Evolutionary conservation across 345 rosid species (phyloP), one percentile per base, ranked within the genome.

Genomic region (Sapria himalayana): DNA sequence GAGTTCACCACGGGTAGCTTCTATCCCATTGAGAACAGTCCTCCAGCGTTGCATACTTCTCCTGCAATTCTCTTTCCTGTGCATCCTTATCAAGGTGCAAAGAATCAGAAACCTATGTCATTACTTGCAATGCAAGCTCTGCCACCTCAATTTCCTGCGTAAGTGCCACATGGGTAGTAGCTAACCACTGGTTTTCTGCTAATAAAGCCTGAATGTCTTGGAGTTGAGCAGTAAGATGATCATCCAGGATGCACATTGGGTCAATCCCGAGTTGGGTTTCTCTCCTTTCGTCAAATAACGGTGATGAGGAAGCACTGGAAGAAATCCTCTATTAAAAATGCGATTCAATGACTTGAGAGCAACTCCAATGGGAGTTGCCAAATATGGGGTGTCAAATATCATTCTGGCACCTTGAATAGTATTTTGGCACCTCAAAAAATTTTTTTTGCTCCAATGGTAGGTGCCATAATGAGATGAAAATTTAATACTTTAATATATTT

Each of bases 131-230:
- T 47, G 79, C 93, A 41, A 72, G 71, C 61, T 82, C 91, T 1
- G 86, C 66, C 29, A 62, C 86, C 54, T 89, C 98, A 45, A 89
- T 25, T 21, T 82, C 98, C 58, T 89, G 98, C 66, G 82, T 89
- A 4, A 89, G 57, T 1, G 98, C 93, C 22, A 89, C 95, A 36
- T 79, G 98, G 5, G 93, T 89, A 0, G 95, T 93, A 32, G 92
- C 93, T 1, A 76, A 57, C 42, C 81, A 50, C 64, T 82, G 93
- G 45, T 82, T 82, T 59, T 89, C 95, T 15, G 72, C 95, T 32
- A 89, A 55, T 4, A 89, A 66, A 10, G 65, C 92, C 55, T 82
- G 98, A 48, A 82, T 73, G n/a, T 76, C 95, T 46, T 89, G 91
- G 46, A 72, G 71, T 19, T 89, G 98, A 33, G 68, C 75, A 4